phyloP scores from a whole-genome alignment of 345 rosid genomes.

The Rhodomyrtus tomentosa region DNA sequence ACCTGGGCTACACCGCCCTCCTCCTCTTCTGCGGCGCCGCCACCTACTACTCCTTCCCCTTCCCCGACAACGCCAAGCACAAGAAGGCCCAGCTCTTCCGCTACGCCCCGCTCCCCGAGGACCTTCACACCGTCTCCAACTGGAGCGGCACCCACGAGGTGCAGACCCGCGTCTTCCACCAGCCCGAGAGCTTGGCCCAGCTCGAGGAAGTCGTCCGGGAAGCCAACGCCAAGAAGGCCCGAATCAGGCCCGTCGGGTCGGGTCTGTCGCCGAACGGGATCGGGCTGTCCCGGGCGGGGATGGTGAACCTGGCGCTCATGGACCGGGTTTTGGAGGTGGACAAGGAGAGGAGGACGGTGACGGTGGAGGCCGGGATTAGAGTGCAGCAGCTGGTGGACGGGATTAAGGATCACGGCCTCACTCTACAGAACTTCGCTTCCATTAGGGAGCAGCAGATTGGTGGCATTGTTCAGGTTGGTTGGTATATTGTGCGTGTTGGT shows the following conservation, averaged over 20 bases:
- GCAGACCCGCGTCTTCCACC: constrained; percentile 73
- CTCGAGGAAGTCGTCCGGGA: constrained; percentile 62
- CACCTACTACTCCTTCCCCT: constrained; percentile 88
- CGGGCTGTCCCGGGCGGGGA: constrained; percentile 77
- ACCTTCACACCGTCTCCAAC: constrained; percentile 88
- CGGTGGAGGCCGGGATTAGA: constrained; percentile 82
- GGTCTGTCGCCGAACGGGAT: constrained; percentile 91
- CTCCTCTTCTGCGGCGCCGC: constrained; percentile 64
- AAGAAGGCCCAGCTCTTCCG: constrained; percentile 87
- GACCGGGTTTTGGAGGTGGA: constrained; percentile 77
- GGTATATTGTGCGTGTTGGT: not conserved
- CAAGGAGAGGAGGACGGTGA: constrained; percentile 68
- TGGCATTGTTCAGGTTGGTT: constrained; percentile 82
- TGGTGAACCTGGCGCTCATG: constrained; percentile 85
- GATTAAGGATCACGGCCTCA: constrained; percentile 63
- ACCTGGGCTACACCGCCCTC: constrained; percentile 81
- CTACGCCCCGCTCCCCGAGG: constrained; percentile 86
- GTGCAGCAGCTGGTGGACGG: constrained; percentile 88
- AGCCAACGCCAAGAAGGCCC: constrained; percentile 34
- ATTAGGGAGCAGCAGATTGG: constrained; percentile 98
- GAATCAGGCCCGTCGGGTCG: constrained; percentile 89
- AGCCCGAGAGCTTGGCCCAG: constrained; percentile 63
- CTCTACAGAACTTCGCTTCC: constrained; percentile 92
- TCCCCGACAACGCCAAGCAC: constrained; percentile 69
- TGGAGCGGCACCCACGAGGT: constrained; percentile 99